Evolutionary conservation across 345 rosid species (phyloP), one percentile per base, ranked within the genome.

Genomic region (Schrenkiella parvula): DNA sequence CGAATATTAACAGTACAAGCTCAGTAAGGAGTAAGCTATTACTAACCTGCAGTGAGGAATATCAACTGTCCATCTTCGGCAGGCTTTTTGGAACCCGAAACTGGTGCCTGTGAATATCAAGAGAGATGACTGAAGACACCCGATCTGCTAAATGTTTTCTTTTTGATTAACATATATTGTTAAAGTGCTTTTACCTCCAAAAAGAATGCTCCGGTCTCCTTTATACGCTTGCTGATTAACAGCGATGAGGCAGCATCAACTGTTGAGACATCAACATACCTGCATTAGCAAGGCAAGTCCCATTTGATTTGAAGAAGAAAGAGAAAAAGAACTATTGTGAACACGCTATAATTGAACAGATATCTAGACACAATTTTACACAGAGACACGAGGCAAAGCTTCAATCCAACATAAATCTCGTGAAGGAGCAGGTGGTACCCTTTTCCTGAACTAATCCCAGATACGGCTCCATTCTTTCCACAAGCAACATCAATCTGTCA

Each of bases 61-160:
- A 90, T 89, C 50, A 93, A 68, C 59, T 89, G 88, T 35, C 96
- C 96, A 64, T 93, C 97, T 83, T 90, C 92, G 13, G 97, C 96
- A 7, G 97, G 97, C 81, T 90, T 93, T 80, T 90, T 88, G 54
- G 97, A 90, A 72, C 97, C 97, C 9, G 98, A 90, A 74, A 93
- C 98, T 74, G 98, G 97, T 79, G 98, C 97, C 96, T 92, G 43
- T 25, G 66, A 47, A 71, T 46, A 54, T 55, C 15, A 54, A 6
- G 4, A 5, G n/a, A 70, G 59, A 39, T 3, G 19, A 44, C 13
- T 56, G 11, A 71, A 62, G 18, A 43, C 11, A 59, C 12, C 8
- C 0, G 8, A 15, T 52, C n/a, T 26, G 43, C 32, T 31, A 63
- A 32, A 32, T 60, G 47, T 13, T 21, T 21, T 2, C 14, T 4